phyloP scores from a whole-genome alignment of 2,329 filamentous ascomycete genomes.

The Neoascochyta sp. region DNA sequence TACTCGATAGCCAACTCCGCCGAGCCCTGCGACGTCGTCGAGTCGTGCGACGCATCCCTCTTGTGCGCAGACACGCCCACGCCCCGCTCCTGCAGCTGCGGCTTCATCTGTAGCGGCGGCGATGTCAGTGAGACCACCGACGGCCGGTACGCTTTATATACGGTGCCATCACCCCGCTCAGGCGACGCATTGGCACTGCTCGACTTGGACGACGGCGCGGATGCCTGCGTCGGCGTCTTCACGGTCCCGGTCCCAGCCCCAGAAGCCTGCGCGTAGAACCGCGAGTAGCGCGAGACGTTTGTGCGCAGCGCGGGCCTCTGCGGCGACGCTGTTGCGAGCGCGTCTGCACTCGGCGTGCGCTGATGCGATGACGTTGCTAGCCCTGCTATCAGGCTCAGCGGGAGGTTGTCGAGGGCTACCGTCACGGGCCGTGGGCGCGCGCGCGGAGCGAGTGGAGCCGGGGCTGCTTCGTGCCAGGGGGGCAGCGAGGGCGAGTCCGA shows the following conservation, averaged over 20 bases:
- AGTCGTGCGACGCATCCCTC: conserved; percentile 11
- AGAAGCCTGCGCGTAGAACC: background rate
- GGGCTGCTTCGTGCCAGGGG: conserved; percentile 2
- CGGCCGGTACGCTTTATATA: conserved; percentile 6
- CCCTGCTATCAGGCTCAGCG: background rate
- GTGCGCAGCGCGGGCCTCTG: conserved; percentile 2
- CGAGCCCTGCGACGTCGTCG: conserved; percentile 15
- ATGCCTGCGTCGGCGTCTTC: background rate
- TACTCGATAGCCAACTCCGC: conserved; percentile 24
- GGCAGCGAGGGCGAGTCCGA: background rate
- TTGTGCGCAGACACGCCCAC: conserved; percentile 8
- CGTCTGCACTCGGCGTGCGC: conserved; percentile 6
- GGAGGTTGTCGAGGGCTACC: too few species aligned
- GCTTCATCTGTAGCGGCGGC: background rate
- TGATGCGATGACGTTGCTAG: conserved; percentile 5
- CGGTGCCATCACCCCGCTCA: background rate
- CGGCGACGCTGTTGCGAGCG: background rate
- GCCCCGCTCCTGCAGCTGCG: conserved; percentile 1
- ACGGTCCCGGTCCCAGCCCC: background rate
- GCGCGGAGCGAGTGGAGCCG: conserved; percentile 1
- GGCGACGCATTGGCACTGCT: too few species aligned
- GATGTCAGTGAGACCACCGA: background rate
- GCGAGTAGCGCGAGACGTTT: conserved; percentile 5
- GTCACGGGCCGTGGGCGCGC: background rate
- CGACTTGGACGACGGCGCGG: too few species aligned